Conservation (phyloP, 2,329 filamentous ascomycete species). For the Talaromyces sp. region DNA sequence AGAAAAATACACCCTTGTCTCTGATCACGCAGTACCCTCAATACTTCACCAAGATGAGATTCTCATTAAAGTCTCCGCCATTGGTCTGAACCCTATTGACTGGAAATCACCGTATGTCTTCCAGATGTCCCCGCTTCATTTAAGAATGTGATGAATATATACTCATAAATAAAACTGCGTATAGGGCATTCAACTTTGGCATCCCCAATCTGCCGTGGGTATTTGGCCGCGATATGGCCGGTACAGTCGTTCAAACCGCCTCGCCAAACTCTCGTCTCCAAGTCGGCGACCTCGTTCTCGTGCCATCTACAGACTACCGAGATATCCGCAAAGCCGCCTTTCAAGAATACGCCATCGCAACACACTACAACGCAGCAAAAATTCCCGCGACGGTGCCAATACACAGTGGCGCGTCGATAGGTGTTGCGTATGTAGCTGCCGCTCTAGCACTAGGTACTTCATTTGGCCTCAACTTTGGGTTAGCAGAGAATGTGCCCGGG, state of each 20-base stretch:
- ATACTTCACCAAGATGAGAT: constrained; percentile 48
- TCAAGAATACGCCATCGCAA: constrained; percentile 62
- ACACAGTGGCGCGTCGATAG: constrained; percentile 56
- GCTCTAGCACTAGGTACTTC: constrained; percentile 62
- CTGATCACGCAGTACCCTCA: constrained; percentile 42
- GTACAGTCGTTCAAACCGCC: constrained; percentile 51
- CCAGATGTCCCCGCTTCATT: not conserved
- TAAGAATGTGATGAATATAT: too few relatives aligned
- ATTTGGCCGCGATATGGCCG: constrained; percentile 64
- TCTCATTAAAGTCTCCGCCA: constrained; percentile 57
- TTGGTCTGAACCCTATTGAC: constrained; percentile 71
- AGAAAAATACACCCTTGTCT: constrained; percentile 45
- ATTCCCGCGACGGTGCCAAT: constrained; percentile 51
- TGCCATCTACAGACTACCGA: constrained; percentile 64
- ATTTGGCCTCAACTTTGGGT: constrained; percentile 59
- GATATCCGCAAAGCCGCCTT: constrained; percentile 67
- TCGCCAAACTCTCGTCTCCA: constrained; percentile 45
- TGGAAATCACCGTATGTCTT: constrained; percentile 63
- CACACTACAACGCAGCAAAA: constrained; percentile 58
- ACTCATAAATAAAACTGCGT: not conserved
- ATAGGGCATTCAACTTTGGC: constrained; percentile 63
- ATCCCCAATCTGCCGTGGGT: constrained; percentile 64
- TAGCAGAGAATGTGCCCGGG: constrained; percentile 4
- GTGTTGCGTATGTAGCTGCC: constrained; percentile 67
- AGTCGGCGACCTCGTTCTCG: constrained; percentile 46